Percentiles rank a stretch among this genome's conserved stretches.
phyloP scores from a whole-genome alignment of 371 early-diverging fungal genomes.

The Mucor piriformis region DNA sequence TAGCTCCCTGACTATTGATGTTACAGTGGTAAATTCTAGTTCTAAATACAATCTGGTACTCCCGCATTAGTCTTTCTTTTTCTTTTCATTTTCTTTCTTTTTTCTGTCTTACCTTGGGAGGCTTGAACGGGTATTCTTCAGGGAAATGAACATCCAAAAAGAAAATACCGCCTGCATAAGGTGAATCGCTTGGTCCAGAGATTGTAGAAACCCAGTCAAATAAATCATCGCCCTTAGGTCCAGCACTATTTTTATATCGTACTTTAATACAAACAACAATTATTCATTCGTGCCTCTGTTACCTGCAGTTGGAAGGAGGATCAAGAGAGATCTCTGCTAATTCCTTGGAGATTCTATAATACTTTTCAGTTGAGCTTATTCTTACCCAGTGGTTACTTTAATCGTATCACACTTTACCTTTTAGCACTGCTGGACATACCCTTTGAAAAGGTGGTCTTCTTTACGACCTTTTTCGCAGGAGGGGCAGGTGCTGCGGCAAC shows the following conservation, averaged over 20 bases:
- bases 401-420: slow-evolving; percentile 56
- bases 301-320: slow-evolving; percentile 94
- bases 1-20: slow-evolving; percentile 98
- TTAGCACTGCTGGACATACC: slow-evolving; percentile 61
- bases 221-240: slow-evolving; percentile 94
- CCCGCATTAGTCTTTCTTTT: background rate
- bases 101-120: slow-evolving; percentile 81
- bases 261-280: background rate
- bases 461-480: slow-evolving; percentile 24
- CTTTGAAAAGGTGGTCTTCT: slow-evolving; percentile 38
- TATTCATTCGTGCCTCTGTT: slow-evolving; percentile 13
- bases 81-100: background rate
- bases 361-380: background rate
- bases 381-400: background rate
- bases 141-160: slow-evolving; percentile 98
- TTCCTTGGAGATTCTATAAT: slow-evolving; percentile 89
- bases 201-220: slow-evolving; percentile 97
- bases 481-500: slow-evolving; percentile 26
- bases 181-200: slow-evolving; percentile 84
- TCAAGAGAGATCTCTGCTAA: slow-evolving; percentile 93
- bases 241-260: slow-evolving; percentile 68
- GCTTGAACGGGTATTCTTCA: slow-evolving; percentile 99
- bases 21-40: slow-evolving; percentile 99
- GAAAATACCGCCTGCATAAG: slow-evolving; percentile 91
- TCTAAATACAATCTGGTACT: slow-evolving; percentile 83